These are phyloP conservation scores for Hermanozyma aechmeae DNA, from an alignment of 805 yeast genomes.

Conservation along the genomic window DNA sequence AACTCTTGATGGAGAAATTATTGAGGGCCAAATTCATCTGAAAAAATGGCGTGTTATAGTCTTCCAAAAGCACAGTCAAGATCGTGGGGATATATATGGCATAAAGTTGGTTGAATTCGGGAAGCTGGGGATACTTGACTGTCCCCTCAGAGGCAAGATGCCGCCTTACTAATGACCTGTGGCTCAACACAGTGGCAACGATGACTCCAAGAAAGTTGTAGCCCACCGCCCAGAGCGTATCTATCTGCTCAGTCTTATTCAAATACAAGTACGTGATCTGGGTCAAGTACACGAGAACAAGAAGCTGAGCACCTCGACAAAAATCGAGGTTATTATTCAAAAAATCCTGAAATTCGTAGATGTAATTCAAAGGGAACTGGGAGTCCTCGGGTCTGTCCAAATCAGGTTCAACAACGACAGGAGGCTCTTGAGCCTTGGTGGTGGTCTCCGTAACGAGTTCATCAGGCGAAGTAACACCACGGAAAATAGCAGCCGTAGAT, in stretches of 20 bases:
- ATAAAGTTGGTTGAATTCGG: slow-evolving; percentile 29
- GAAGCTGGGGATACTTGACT: slow-evolving; percentile 15
- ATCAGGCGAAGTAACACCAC: too few relatives aligned
- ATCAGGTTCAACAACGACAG: not conserved
- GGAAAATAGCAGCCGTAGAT: too few relatives aligned
- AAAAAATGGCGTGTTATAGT: slow-evolving; percentile 13
- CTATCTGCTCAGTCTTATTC: slow-evolving; percentile 9
- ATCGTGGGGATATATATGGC: slow-evolving; percentile 23
- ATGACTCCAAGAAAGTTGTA: slow-evolving; percentile 26
- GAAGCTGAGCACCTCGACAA: slow-evolving; percentile 21
- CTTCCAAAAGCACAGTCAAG: slow-evolving; percentile 13
- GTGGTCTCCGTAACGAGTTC: too few relatives aligned
- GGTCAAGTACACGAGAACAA: slow-evolving; percentile 18
- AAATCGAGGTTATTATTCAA: slow-evolving; percentile 23
- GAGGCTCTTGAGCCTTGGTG: not conserved
- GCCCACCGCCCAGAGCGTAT: slow-evolving; percentile 13
- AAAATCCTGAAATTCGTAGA: slow-evolving; percentile 28
- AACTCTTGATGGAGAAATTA: slow-evolving; percentile 21
- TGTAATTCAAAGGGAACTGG: slow-evolving; percentile 7
- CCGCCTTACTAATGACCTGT: slow-evolving; percentile 11
- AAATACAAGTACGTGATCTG: slow-evolving; percentile 22
- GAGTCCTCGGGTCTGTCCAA: slow-evolving; percentile 3
- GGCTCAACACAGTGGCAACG: slow-evolving; percentile 19
- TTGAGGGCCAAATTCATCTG: slow-evolving; percentile 26
- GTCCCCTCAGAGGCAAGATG: too few relatives aligned